These are phyloP conservation scores for Starmerella stigmatis DNA, from an alignment of 805 yeast genomes.

Conservation along the genomic window DNA sequence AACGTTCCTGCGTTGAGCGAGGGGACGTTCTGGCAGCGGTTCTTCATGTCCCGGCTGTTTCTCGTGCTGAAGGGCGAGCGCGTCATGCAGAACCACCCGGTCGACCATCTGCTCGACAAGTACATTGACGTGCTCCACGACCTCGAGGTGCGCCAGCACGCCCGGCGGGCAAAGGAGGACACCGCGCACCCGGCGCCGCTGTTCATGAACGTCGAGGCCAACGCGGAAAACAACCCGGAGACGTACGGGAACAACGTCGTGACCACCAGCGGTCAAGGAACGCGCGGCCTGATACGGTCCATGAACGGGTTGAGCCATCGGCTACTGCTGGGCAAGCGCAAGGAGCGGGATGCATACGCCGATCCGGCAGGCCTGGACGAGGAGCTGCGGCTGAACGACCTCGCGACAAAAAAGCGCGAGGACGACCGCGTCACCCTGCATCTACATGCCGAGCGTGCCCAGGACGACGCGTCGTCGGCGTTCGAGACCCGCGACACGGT, in stretches of 20 bases:
- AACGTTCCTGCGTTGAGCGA: conserved; percentile 82
- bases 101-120: conserved; percentile 75
- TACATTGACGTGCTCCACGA: conserved; percentile 65
- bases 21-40: conserved; percentile 93
- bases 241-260: conserved; percentile 58
- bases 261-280: conserved; percentile 41
- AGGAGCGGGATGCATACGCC: conserved; percentile 24
- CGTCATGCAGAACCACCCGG: conserved; percentile 61
- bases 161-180: conserved; percentile 16
- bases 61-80: conserved; percentile 83
- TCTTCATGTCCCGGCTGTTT: conserved; percentile 81
- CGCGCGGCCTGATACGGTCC: conserved; percentile 66
- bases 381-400: conserved; percentile 26
- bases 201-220: conserved; percentile 69
- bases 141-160: conserved; percentile 36
- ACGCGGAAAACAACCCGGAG: conserved; percentile 68
- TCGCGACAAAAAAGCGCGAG: conserved; percentile 15
- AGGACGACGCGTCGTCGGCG: background rate
- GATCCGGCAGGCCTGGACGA: conserved; percentile 17
- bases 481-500: conserved; percentile 2
- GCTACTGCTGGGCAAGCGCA: conserved; percentile 46
- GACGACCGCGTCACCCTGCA: conserved; percentile 11
- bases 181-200: conserved; percentile 41
- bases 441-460: background rate
- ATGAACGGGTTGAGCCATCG: conserved; percentile 82